phyloP scores from a whole-genome alignment of 768 basidiomycete genomes.

The Trichaptum fuscoviolaceum region DNA sequence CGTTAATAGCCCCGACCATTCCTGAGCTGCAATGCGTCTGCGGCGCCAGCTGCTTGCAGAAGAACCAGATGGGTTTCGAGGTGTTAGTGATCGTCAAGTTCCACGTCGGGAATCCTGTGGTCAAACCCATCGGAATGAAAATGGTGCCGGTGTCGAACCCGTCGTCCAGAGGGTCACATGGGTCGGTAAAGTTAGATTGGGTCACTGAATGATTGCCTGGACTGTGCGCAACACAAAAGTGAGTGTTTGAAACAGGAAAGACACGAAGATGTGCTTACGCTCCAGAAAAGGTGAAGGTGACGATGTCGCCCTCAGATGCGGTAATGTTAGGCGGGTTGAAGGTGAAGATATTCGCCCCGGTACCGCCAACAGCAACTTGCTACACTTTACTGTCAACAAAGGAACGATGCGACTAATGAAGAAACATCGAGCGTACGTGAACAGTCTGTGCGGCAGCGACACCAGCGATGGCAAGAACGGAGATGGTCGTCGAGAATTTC shows the following conservation, averaged over 20 bases:
- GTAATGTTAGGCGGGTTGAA: constrained; percentile 40
- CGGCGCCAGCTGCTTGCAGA: constrained; percentile 44
- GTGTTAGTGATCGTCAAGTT: constrained; percentile 48
- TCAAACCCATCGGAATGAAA: constrained; percentile 26
- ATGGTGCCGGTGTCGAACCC: constrained; percentile 57
- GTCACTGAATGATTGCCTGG: constrained; percentile 53
- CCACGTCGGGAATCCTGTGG: constrained; percentile 32
- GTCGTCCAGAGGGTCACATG: constrained; percentile 38
- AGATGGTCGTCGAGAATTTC: neutral
- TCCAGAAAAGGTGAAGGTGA: constrained; percentile 49
- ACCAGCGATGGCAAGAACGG: constrained; percentile 1
- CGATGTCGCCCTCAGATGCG: constrained; percentile 37
- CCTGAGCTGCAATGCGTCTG: constrained; percentile 36
- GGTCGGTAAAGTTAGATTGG: constrained; percentile 41
- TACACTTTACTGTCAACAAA: neutral
- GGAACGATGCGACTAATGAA: neutral
- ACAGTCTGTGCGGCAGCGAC: constrained; percentile 4
- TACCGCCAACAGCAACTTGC: neutral
- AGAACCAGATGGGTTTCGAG: constrained; percentile 50
- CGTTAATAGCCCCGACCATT: constrained; percentile 45
- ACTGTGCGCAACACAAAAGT: constrained; percentile 16
- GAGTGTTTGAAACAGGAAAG: neutral
- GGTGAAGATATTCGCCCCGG: constrained; percentile 26
- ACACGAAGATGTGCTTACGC: constrained; percentile 24
- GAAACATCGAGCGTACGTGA: neutral